These are phyloP conservation scores for Daldinia childiae DNA, from an alignment of 495 filamentous ascomycete species.

Conservation along the genomic window DNA sequence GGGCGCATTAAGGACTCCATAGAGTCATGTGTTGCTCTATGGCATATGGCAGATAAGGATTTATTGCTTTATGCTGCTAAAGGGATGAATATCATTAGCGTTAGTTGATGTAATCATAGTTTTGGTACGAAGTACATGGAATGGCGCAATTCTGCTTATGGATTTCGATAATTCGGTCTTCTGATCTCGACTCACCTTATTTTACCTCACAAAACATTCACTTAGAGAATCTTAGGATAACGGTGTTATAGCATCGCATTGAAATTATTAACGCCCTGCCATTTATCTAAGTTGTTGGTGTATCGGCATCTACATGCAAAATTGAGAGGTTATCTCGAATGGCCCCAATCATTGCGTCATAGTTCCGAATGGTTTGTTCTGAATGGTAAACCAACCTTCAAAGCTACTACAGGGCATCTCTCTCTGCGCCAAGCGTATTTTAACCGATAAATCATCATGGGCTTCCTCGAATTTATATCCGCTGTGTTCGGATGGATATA, in stretches of 20 bases:
- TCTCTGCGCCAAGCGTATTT: conserved; percentile 4
- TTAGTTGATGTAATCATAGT: not conserved
- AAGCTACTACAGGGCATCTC: not conserved
- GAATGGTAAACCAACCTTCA: not conserved
- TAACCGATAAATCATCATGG: conserved; percentile 37
- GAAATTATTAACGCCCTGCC: not conserved
- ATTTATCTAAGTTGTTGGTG: not conserved
- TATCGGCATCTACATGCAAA: not conserved
- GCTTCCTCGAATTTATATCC: conserved; percentile 57
- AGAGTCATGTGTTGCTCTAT: not conserved
- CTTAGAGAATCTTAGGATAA: not conserved
- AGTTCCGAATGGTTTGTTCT: not conserved
- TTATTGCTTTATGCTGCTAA: not conserved
- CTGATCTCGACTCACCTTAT: not conserved
- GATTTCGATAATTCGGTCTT: not conserved
- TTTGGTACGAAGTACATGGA: not conserved
- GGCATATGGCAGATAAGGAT: not conserved
- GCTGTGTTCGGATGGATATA: conserved; percentile 67
- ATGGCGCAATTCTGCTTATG: conserved; percentile 4
- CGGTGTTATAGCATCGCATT: not conserved
- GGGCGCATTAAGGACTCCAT: no score
- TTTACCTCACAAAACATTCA: not conserved
- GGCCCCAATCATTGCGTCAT: conserved; percentile 13
- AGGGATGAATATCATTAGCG: no score
- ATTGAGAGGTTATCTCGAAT: not conserved